Evolutionary conservation across 345 rosid species (phyloP), one percentile per base, ranked within the genome.

Genomic region (Lumnitzera racemosa): DNA sequence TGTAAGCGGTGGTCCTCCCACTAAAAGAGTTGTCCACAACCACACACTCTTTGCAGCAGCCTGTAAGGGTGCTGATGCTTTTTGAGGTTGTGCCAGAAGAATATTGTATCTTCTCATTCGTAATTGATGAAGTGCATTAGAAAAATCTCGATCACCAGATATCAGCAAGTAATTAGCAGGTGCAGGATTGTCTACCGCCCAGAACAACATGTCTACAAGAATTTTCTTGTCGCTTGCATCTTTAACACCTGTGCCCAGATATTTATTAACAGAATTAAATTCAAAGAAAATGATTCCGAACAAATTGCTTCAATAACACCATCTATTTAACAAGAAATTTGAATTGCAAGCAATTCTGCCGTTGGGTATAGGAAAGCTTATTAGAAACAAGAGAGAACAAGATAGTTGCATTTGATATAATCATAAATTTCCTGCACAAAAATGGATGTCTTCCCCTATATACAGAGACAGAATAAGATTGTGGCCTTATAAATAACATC

Each of bases 181-280:
- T 9, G 83, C 83, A 13, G 83, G 75, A 67, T 78, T 78, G 69
- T 78, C 83, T 63, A 75, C 80, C 0, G 83, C 83, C 83, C 80
- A 78, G 51, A 78, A 78, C 65, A 78, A 43, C 83, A 78, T 78
- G 56, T 78, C 83, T 59, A 78, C 83, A 24, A 74, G 75, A 55
- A 78, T 78, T 69, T 69, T 78, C 76, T 78, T 78, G 63, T 78
- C 82, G 59, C 82, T 78, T 7, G 82, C 79, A 61, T 78, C 79
- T 51, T 78, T 78, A 46, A 78, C 79, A 51, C 82, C 83, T 78
- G 79, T 41, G 4, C 31, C 31, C 50, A 4, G 10, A 41, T 46
- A 25, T 49, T 25, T 13, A 12, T 4, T 10, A 63, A 8, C 31
- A 31, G 29, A 31, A 24, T 53, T 3, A 11, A 53, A 5, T 36